These are phyloP conservation scores for Pisolithus albus DNA, from an alignment of 768 basidiomycete genomes.

Conservation along the genomic window DNA sequence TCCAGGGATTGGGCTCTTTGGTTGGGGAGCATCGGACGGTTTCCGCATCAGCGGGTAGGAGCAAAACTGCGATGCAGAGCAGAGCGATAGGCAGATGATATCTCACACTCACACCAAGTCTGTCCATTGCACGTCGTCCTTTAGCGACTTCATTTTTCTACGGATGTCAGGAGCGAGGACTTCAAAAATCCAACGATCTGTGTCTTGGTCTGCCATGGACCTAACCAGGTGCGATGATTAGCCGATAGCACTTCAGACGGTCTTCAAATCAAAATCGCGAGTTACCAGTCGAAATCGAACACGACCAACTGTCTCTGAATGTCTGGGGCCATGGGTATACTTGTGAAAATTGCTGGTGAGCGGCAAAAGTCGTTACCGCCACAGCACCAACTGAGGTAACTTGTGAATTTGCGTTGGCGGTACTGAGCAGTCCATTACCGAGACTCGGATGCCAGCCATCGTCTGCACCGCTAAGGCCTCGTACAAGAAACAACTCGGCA, in stretches of 20 bases:
- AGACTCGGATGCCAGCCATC: slow-evolving; percentile 50
- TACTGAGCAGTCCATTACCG: slow-evolving; percentile 4
- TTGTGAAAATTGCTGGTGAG: background rate
- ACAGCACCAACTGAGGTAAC: slow-evolving; percentile 2
- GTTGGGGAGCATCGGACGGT: background rate
- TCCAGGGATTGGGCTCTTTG: slow-evolving; percentile 55
- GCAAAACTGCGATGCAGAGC: background rate
- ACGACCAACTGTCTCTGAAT: slow-evolving; percentile 69
- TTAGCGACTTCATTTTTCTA: slow-evolving; percentile 65
- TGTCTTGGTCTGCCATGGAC: slow-evolving; percentile 93
- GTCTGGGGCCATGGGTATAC: slow-evolving; percentile 16
- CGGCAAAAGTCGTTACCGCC: background rate
- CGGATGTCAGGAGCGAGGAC: slow-evolving; percentile 83
- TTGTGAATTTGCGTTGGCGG: slow-evolving; percentile 5
- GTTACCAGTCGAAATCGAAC: slow-evolving; percentile 95
- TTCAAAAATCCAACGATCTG: slow-evolving; percentile 89
- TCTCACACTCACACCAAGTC: slow-evolving; percentile 73
- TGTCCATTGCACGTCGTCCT: slow-evolving; percentile 75
- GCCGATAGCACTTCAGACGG: background rate
- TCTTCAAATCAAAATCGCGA: slow-evolving; percentile 1
- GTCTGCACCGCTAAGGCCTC: slow-evolving; percentile 69
- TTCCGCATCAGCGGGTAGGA: background rate
- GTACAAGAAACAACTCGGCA: slow-evolving; percentile 77
- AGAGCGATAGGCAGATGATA: background rate
- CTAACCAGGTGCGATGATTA: slow-evolving; percentile 29